These are phyloP conservation scores for Phytophthora sansomeana DNA, from an alignment of 352 stramenopile genomes.

Conservation along the genomic window DNA sequence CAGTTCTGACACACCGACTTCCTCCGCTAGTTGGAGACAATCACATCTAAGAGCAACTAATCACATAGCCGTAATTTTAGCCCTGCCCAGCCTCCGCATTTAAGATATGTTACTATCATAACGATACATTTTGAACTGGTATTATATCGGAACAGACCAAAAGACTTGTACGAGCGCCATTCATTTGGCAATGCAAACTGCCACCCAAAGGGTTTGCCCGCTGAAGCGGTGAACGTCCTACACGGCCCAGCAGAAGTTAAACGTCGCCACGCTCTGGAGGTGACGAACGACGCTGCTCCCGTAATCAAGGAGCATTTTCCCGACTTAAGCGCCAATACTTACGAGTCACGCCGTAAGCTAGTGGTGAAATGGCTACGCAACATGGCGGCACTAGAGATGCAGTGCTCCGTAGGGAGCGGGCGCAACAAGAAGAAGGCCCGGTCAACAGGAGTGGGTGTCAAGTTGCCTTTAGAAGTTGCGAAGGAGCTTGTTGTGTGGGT, in stretches of 20 bases:
- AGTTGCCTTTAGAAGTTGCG: conserved; percentile 1
- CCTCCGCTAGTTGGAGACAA: too few relatives aligned
- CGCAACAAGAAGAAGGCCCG: conserved; percentile 6
- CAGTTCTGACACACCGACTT: too few relatives aligned
- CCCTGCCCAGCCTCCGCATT: too few relatives aligned
- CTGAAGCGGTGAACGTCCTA: background rate
- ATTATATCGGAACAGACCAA: background rate
- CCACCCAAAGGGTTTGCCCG: background rate
- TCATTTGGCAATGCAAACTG: conserved; percentile 8
- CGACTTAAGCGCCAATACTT: background rate
- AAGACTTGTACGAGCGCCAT: background rate
- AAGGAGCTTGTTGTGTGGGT: conserved; percentile 9
- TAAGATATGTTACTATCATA: conserved; percentile 7
- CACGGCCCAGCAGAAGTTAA: conserved; percentile 2
- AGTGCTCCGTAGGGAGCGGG: background rate
- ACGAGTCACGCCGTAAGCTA: conserved; percentile 3
- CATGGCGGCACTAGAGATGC: background rate
- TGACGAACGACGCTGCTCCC: conserved; percentile 1
- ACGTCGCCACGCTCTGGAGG: background rate
- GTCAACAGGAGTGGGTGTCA: background rate
- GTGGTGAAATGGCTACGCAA: background rate
- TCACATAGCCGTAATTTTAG: too few relatives aligned
- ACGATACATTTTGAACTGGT: conserved; percentile 1
- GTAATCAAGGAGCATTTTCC: background rate
- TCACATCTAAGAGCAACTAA: too few relatives aligned